A percentile compares a stretch with the other conserved stretches of the same genome.
phyloP scores from a whole-genome alignment of 78 protist species.

The Dictyostelium citrinum region DNA sequence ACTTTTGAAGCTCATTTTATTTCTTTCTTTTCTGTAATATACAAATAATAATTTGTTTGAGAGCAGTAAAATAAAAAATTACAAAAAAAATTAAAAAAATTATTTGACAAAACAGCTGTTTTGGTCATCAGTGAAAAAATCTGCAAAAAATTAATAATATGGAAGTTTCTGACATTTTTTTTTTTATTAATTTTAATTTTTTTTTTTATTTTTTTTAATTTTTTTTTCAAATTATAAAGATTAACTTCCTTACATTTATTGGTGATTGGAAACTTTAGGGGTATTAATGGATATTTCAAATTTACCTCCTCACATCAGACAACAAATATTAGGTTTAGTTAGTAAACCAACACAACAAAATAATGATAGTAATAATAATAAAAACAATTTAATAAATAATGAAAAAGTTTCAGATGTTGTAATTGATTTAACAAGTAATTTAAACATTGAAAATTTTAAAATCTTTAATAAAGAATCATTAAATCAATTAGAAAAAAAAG shows the following conservation, averaged over 20 bases:
- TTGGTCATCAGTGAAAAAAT: background rate
- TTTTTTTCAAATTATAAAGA: background rate
- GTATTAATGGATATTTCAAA: background rate
- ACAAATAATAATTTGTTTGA: background rate
- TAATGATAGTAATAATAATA: background rate
- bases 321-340: background rate
- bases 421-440: background rate
- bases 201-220: background rate
- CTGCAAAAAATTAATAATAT: background rate
- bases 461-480: background rate
- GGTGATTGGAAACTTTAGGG: background rate
- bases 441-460: background rate
- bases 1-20: constrained; percentile 2
- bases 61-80: background rate
- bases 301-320: constrained; percentile 13
- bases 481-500: background rate
- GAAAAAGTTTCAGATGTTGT: background rate
- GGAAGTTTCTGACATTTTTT: background rate
- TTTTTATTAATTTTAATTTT: background rate
- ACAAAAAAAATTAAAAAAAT: background rate
- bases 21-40: background rate
- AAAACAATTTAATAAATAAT: background rate
- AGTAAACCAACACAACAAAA: background rate
- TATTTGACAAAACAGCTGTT: background rate
- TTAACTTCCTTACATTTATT: background rate